Base-by-base conservation (phyloP, 2,329 filamentous ascomycete species). In the Fusarium kyushuense region DNA sequence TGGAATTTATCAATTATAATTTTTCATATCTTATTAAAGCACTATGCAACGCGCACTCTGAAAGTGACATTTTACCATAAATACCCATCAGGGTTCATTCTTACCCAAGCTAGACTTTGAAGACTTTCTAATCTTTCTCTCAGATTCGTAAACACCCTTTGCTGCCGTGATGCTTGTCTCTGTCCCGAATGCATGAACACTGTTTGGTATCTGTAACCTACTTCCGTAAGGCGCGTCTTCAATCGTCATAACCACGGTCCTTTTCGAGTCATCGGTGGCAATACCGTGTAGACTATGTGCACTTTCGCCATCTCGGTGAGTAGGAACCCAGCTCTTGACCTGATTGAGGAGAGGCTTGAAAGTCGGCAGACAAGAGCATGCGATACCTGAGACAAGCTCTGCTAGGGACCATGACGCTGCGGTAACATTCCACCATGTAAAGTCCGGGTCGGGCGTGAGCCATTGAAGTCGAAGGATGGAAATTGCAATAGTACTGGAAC, bases 401-500 rank as follows among this genome's bases (percentile, higher is more conserved):
- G 70, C 67, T 0, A 72, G 55, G 0, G 70, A 72, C 70, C 70
- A 72, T 0, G 40, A 59, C 0, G 70, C 65, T 9, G 65, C 19
- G 1, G 36, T 55, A 3, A 71, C 59, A 11, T 70, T 73, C 62
- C 67, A 69, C 65, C 68, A 72, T 0, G 70, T 68, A 3, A 63
- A 6, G 12, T 72, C 70, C 2, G 25, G 10, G 0, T 41, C 3
- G 0, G 58, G 70, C 0, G 47, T 49, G 2, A 72, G 62, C 70
- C 70, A 72, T 9, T 63, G 68, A 4, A 72, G n/a, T 2, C 70
- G 55, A 0, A 72, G 40, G 8, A 71, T 59, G 0, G 70, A 63
- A 2, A 72, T 56, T 0, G 45, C 53, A 3, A 72, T 33, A 0
- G 69, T 71, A 9, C 69, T 70, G 1, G 6, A 0, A 1, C 0